Evolutionary conservation across 2,329 filamentous ascomycete genomes (phyloP), one percentile per base, ranked within the genome.

Genomic region (Bretziella fagacearum): DNA sequence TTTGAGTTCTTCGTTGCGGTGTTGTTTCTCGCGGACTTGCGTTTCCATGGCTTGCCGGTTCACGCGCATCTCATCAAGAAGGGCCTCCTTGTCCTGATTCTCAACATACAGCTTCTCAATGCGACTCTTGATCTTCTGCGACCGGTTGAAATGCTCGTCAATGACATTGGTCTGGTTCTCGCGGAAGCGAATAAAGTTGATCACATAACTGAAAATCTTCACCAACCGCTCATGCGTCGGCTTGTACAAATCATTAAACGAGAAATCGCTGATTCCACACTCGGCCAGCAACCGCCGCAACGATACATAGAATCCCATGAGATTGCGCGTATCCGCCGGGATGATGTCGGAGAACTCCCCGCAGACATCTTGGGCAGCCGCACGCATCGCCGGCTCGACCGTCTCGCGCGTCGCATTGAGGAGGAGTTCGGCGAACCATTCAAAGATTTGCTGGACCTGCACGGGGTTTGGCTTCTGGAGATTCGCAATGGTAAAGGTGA

Each of bases 151-250:
- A 63, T 96, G 83, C 60, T 93, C 77, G 60, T 95, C 87, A 53
- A 96, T 94, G 25, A 91, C 77, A 32, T 70, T 68, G 1, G 86
- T 93, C 62, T 96, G 89, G 52, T 81, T 86, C 65, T 95, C 87
- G 56, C 91, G 82, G 65, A 96, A 98, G 46, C 91, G 79, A 55
- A 96, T 87, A 63, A 98, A 98, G 65, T 98, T 98, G 68, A 98
- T 98, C 53, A 96, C 75, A 63, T 95, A 95, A 54, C 84, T 93
- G 61, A 98, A 91, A 57, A 96, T 93, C 66, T 91, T 93, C 57
- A 89, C 81, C 11, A 96, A 73, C 37, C 91, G 82, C 49, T 84
- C 81, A 59, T 93, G 84, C 1, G 85, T 93, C 13, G 91, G 91
- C 60, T 81, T 82, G 60, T 93, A 89, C 4, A 98, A 68, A 61